Base-by-base conservation (phyloP, 2,329 filamentous ascomycete genomes). In the Colletotrichum higginsianum region DNA sequence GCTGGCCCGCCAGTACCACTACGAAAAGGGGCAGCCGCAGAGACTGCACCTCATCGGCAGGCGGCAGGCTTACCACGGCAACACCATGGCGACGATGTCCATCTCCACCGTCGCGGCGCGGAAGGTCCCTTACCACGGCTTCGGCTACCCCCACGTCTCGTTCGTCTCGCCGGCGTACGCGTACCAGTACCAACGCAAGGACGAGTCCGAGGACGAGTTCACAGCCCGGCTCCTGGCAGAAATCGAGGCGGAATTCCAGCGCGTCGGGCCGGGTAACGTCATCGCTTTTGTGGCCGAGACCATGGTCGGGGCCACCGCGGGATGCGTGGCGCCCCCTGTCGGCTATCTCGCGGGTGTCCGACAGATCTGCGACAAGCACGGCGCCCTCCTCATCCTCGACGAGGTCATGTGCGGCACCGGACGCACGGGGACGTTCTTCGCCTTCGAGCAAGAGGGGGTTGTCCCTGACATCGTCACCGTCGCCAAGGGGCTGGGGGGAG, bases 401-500 rank as follows among this genome's bases (percentile, higher is more conserved):
- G 86, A 90, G 78, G 86, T 94, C 71, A 94, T 94, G 92, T 91
- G 87, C 61, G 91, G 91, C 12, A 88, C 89, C 80, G 91, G 91
- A 3, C 86, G 91, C 3, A 87, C 85, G 0, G 90, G 90, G 0
- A 88, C 84, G 7, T 80, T 93, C 75, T 87, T 93, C 79, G 88
- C 90, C 0, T 93, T 88, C 86, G 84, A 92, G 76, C 86, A 91
- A 57, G 87, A 91, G 60, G 76, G 73, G 4, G 75, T 76, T 7
- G 56, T 67, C 1, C 90, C 90, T 0, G 89, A 91, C 75, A 83
- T 92, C 11, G 84, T 89, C 76, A 87, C 88, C 3, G 82, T 91
- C 46, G 89, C 87, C 3, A 91, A 91, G 77, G 88, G 87, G 0
- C 82, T 91, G 0, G 88, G 86, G 3, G 89, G 84, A 35, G 90